Evolutionary conservation across 2,329 filamentous ascomycete species (phyloP), one percentile per base, ranked within the genome.

Genomic region (Penicillium sp.): DNA sequence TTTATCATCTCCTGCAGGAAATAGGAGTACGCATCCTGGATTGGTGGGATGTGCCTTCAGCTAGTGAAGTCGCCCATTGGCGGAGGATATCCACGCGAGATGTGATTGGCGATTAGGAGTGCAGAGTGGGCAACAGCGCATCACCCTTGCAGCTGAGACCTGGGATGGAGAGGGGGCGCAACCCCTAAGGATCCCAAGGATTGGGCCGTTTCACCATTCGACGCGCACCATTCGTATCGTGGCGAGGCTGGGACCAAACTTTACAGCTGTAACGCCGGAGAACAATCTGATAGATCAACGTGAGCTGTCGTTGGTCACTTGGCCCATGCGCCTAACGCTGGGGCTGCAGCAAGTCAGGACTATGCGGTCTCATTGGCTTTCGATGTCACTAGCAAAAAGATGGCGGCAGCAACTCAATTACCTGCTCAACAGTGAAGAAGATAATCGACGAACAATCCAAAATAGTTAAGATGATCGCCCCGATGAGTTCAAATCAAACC

Each of bases 251-350:
- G 54, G 20, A 49, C 41, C 25, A 51, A 55, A 61, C 33, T 41
- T 43, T 51, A 53, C 50, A 33, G 41, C 22, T 53, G 54, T 54
- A 51, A 53, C 56, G 26, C 49, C 52, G 51, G 53, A 53, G 51
- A 52, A 54, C 54, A 53, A 67, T 64, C 57, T 55, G 67, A 70
- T 67, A 59, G 65, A 67, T 70, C 68, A 65, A 60, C 63, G 58
- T 63, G 64, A 67, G 62, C 59, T 61, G 57, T 68, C 65, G 57
- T 59, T 64, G 63, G 61, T 50, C 25, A 42, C 27, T 40, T 54
- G 42, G 56, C 22, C 58, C 56, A 56, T 59, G 61, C 60, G 18
- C 58, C 53, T 52, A 60, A 58, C 53, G 53, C 51, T 55, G 58
- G 52, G 53, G 40, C 55, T 59, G 63, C 54, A 56, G 58, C 23